Conservation (phyloP, 2,329 filamentous ascomycete species). For the Bipolaris oryzae region DNA sequence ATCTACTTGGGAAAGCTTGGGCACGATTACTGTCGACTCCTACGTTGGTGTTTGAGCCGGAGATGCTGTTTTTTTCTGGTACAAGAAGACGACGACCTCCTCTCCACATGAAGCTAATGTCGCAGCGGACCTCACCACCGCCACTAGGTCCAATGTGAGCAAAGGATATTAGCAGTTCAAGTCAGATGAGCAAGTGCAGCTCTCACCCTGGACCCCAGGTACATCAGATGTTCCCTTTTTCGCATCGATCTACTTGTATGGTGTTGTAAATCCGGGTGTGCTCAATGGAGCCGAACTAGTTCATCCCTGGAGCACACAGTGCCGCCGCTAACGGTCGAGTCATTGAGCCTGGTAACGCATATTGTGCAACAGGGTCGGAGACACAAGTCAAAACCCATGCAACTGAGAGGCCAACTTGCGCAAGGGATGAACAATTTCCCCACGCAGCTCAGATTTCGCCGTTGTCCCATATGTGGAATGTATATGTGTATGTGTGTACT, state of each 20-base stretch:
- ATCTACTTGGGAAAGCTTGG: neutral
- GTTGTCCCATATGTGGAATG: neutral
- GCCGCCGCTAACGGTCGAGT: conserved; percentile 7
- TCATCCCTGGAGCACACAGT: conserved; percentile 3
- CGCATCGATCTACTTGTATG: neutral
- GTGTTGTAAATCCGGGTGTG: neutral
- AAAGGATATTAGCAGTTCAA: neutral
- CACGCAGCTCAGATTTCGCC: neutral
- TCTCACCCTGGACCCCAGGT: neutral
- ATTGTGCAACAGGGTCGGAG: conserved; percentile 9
- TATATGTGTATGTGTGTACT: no score
- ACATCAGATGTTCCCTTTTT: neutral
- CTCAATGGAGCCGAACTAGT: neutral
- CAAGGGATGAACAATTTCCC: neutral
- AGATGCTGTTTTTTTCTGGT: neutral
- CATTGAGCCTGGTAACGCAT: conserved; percentile 10
- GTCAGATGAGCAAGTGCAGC: neutral
- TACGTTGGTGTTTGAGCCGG: neutral
- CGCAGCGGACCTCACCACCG: neutral
- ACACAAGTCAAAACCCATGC: conserved; percentile 4
- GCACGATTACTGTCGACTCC: neutral
- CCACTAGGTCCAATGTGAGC: conserved; percentile 3
- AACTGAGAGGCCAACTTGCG: neutral
- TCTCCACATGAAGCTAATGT: neutral
- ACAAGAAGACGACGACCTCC: neutral